Percentiles rank a stretch among this genome's conserved stretches.
Evolutionary conservation across 192 early-diverging fungal species (phyloP).

Genomic region (Phlyctochytrium bullatum): DNA sequence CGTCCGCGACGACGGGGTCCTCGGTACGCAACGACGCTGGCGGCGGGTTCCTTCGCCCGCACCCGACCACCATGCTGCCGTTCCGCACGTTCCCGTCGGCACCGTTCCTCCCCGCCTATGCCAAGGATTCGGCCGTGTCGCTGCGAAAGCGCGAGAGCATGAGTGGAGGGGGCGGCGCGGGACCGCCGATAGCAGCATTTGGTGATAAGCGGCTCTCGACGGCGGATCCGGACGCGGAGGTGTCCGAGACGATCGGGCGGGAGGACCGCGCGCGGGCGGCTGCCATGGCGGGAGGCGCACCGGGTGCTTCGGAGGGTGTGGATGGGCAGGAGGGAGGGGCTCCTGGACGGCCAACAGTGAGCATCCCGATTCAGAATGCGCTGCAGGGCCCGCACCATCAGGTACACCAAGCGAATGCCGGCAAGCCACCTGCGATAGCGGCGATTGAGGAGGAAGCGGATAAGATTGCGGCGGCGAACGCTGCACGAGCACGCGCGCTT

Average conservation of each 20-base stretch:
- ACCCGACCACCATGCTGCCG: background rate
- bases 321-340: too few relatives aligned
- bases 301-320: too few relatives aligned
- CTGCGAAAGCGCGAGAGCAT: background rate
- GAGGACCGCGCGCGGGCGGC: too few relatives aligned
- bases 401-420: background rate
- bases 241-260: too few relatives aligned
- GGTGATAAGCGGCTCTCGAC: too few relatives aligned
- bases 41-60: background rate
- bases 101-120: background rate
- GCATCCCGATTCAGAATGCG: conserved; percentile 1
- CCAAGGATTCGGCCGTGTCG: background rate
- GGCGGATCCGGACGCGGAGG: too few relatives aligned
- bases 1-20: background rate
- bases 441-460: background rate
- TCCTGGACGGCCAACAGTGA: too few relatives aligned
- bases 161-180: too few relatives aligned
- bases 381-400: background rate
- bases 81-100: background rate
- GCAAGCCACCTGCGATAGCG: background rate
- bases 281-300: too few relatives aligned
- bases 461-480: background rate
- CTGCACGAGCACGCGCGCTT: background rate
- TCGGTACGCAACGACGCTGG: background rate
- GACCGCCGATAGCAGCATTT: too few relatives aligned